Evolutionary conservation across 2,329 filamentous ascomycete species (phyloP), one percentile per base, ranked within the genome.

Genomic region (Pseudopyrenochaeta lycopersici): DNA sequence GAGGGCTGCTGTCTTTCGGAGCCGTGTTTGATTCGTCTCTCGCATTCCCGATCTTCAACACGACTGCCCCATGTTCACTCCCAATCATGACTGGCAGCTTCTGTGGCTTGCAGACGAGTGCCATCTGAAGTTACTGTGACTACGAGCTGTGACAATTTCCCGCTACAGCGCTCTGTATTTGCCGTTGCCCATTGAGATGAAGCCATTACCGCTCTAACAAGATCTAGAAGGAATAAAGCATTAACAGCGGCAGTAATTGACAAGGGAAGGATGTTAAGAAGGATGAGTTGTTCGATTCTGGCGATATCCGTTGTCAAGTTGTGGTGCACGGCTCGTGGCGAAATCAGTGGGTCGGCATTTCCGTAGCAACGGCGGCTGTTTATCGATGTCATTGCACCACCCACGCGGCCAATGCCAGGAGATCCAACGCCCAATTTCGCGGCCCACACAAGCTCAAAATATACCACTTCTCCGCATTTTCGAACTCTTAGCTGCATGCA

Each of bases 401-500:
- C 40, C 42, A 42, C 49, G 47, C 39, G 33, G 46, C 50, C 53
- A 39, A 38, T 48, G 50, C 41, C 17, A 56, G 21, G 35, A 36
- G 49, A 32, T 12, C 46, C 39, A 62, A 59, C 56, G 56, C 45
- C 45, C 53, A 53, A 60, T 60, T 40, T 52, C 50, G 44, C 52
- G 66, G 56, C 63, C 67, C 68, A 68, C 68, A 70, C 41, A 48
- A 58, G 46, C 49, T 52, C 56, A 60, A 62, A 64, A 59, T 61
- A 62, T 46, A 38, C 45, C 33, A 4, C 40, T 60, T 65, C 68
- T 68, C 68, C 68, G 62, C 68, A 70, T 56, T 66, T 43, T 62
- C 23, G 31, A 51, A 46, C 49, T 52, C 43, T 60, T 69, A 70
- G 68, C 64, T 67, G 66, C 67, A 71, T 72, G 47, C 52, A 50